Percentiles rank a stretch among this genome's conserved stretches.
These are phyloP conservation scores for Sinapis alba DNA, from an alignment of 441 rosid genomes.

Conservation along the genomic window DNA sequence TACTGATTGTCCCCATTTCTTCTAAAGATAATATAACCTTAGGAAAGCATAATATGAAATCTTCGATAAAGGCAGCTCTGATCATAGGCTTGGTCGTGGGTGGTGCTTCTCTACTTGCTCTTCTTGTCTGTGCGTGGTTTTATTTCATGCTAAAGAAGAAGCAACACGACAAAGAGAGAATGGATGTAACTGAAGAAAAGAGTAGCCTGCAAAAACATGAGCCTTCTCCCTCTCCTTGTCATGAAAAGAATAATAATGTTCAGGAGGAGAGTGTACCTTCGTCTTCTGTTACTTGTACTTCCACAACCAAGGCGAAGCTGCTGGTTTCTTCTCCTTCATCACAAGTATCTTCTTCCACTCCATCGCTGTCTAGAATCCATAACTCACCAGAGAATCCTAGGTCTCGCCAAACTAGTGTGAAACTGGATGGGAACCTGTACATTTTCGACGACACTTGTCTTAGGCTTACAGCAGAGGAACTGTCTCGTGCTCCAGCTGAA, in stretches of 20 bases:
- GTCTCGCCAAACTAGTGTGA: constrained; percentile 50
- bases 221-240: constrained; percentile 44
- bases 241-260: constrained; percentile 41
- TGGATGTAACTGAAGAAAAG: constrained; percentile 38
- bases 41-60: constrained; percentile 42
- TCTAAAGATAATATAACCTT: constrained; percentile 40
- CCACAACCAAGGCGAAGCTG: constrained; percentile 43
- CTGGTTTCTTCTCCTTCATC: constrained; percentile 58
- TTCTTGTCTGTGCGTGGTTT: constrained; percentile 47
- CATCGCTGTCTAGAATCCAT: constrained; percentile 45
- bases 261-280: constrained; percentile 50
- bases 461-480: constrained; percentile 59
- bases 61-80: constrained; percentile 48
- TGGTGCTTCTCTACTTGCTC: constrained; percentile 40
- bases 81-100: constrained; percentile 58
- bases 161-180: constrained; percentile 12
- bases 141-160: constrained; percentile 40
- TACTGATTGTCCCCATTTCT: constrained; percentile 48
- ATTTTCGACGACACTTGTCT: constrained; percentile 59
- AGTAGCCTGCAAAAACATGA: constrained; percentile 36
- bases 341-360: constrained; percentile 58
- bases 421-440: constrained; percentile 60
- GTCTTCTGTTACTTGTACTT: constrained; percentile 46
- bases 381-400: constrained; percentile 40
- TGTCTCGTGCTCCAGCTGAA: constrained; percentile 76